These are phyloP conservation scores for Lachancea nothofagi DNA, from an alignment of 805 yeast genomes.

Conservation along the genomic window DNA sequence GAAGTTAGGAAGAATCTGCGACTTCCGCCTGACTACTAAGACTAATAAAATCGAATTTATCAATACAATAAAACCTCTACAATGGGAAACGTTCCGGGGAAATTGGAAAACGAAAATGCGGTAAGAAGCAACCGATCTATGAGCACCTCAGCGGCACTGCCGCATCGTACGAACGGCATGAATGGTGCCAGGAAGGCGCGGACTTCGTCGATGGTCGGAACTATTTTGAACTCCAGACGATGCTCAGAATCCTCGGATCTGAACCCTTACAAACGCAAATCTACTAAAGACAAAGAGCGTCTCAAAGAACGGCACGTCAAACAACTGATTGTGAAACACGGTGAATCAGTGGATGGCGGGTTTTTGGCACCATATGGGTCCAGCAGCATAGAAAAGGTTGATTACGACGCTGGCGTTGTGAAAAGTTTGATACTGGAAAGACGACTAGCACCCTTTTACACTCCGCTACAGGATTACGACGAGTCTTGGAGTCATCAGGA, in stretches of 20 bases:
- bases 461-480: constrained; percentile 80
- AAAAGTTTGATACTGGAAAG: constrained; percentile 62
- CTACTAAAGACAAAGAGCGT: constrained; percentile 51
- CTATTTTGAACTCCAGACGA: constrained; percentile 22
- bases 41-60: too few species aligned
- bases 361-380: constrained; percentile 87
- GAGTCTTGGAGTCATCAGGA: constrained; percentile 67
- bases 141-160: constrained; percentile 9
- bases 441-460: constrained; percentile 80
- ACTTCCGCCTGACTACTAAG: too few species aligned
- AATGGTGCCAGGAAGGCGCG: constrained; percentile 18
- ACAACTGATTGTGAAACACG: constrained; percentile 52
- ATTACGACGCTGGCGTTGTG: constrained; percentile 71
- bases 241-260: constrained; percentile 19
- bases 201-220: constrained; percentile 26
- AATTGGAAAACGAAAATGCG: constrained; percentile 34
- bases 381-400: constrained; percentile 65
- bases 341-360: constrained; percentile 90
- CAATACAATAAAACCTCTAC: too few species aligned
- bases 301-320: constrained; percentile 49
- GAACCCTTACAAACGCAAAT: constrained; percentile 31
- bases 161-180: constrained; percentile 5
- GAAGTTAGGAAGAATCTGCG: too few species aligned
- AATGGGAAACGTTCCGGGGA: constrained; percentile 48
- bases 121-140: constrained; percentile 8